Evolutionary conservation across 225 moss, liverwort and hornwort species (phyloP).

Genomic region (Physcomitrium patens): DNA sequence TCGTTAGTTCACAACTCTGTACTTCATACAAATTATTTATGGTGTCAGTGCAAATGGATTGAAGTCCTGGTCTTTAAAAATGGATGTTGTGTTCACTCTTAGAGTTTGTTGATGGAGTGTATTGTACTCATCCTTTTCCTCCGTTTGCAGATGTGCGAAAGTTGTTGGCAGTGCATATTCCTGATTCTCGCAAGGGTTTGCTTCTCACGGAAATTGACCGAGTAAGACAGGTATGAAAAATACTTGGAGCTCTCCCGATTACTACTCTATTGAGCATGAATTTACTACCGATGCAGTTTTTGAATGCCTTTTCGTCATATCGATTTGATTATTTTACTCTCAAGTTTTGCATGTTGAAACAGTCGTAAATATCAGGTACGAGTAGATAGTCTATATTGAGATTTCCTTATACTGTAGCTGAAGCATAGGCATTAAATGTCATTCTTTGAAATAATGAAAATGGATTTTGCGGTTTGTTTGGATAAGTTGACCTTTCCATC

Average conservation of each 20-base stretch:
- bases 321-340: neutral
- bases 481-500: conserved; percentile 28
- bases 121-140: conserved; percentile 21
- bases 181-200: conserved; percentile 91
- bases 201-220: conserved; percentile 93
- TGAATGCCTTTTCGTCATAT: neutral
- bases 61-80: conserved; percentile 17
- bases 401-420: conserved; percentile 5
- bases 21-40: too few relatives aligned
- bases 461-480: conserved; percentile 24
- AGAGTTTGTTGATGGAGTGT: conserved; percentile 14
- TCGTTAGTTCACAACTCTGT: too few relatives aligned
- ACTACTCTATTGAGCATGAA: conserved; percentile 19
- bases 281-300: conserved; percentile 15
- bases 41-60: neutral
- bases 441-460: neutral
- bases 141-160: conserved; percentile 77
- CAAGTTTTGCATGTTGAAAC: conserved; percentile 9
- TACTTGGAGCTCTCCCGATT: conserved; percentile 1
- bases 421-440: conserved; percentile 9
- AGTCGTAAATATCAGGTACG: conserved; percentile 1
- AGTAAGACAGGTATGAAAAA: conserved; percentile 81
- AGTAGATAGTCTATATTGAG: neutral
- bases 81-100: conserved; percentile 10
- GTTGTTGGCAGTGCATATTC: conserved; percentile 80